phyloP scores from a whole-genome alignment of 305 asterid genomes.

The Fraxinus velutina region DNA sequence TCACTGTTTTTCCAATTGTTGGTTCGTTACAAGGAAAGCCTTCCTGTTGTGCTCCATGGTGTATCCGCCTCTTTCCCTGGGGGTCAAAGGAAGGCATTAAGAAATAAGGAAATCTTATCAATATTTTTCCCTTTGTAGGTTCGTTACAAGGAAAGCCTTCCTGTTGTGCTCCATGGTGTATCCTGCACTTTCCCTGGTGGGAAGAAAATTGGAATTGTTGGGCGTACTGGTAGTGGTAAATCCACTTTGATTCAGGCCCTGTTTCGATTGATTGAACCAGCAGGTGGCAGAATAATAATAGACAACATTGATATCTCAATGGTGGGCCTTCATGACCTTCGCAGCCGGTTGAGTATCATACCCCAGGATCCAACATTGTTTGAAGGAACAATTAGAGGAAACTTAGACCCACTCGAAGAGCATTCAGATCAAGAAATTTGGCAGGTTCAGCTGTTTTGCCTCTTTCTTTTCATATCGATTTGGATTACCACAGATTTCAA shows the following conservation, averaged over 20 bases:
- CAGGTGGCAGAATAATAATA: slow-evolving; percentile 75
- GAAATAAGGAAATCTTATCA: slow-evolving; percentile 3
- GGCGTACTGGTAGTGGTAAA: slow-evolving; percentile 99
- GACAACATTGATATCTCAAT: slow-evolving; percentile 80
- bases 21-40: slow-evolving; percentile 91
- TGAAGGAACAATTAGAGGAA: slow-evolving; percentile 96
- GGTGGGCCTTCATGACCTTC: slow-evolving; percentile 93
- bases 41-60: slow-evolving; percentile 91
- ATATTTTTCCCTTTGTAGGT: slow-evolving; percentile 36
- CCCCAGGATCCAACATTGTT: slow-evolving; percentile 97
- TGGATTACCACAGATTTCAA: neutral
- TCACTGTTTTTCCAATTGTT: slow-evolving; percentile 19
- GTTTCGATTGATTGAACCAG: slow-evolving; percentile 89
- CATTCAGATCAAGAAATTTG: slow-evolving; percentile 83
- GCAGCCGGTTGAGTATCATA: slow-evolving; percentile 83
- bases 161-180: slow-evolving; percentile 88
- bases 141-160: slow-evolving; percentile 95
- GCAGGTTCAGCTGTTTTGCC: slow-evolving; percentile 51
- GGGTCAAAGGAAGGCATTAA: neutral
- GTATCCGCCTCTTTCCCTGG: slow-evolving; percentile 71
- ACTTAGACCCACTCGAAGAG: slow-evolving; percentile 91
- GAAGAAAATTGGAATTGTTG: slow-evolving; percentile 90
- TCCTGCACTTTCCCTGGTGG: slow-evolving; percentile 97
- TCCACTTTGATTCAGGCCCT: slow-evolving; percentile 95
- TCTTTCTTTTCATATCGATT: neutral